phyloP scores from a whole-genome alignment of 179 eudicot species.

The Beta corolliflora region DNA sequence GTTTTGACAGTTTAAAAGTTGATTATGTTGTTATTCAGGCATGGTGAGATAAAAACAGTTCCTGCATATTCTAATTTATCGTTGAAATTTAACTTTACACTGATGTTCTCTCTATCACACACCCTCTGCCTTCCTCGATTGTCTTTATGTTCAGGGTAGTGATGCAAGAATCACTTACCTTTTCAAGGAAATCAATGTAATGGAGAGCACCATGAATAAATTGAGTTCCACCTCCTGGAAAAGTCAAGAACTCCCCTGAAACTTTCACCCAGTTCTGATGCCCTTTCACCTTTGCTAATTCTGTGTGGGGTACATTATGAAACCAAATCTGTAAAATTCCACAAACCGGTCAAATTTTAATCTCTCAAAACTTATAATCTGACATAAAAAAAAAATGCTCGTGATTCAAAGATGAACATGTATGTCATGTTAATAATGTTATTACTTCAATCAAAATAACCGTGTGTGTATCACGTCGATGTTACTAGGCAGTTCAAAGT shows the following conservation, averaged over 20 bases:
- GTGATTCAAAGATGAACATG: neutral
- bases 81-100: neutral
- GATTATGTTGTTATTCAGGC: neutral
- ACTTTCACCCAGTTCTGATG: slow-evolving; percentile 90
- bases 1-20: neutral
- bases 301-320: slow-evolving; percentile 75
- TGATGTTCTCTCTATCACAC: neutral
- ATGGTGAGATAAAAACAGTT: neutral
- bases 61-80: neutral
- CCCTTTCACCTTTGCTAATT: slow-evolving; percentile 73
- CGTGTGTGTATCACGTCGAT: neutral
- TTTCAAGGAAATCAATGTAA: slow-evolving; percentile 69
- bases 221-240: slow-evolving; percentile 92
- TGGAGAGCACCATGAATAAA: slow-evolving; percentile 81
- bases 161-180: slow-evolving; percentile 43
- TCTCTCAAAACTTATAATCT: neutral
- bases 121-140: neutral
- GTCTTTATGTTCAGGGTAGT: neutral
- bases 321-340: slow-evolving; percentile 73
- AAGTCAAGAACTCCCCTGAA: slow-evolving; percentile 70
- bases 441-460: neutral
- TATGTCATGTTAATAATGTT: neutral
- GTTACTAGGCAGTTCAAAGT: neutral
- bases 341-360: neutral
- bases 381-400: neutral